phyloP scores from a whole-genome alignment of 805 yeast species.

The Kazachstania taianensis region DNA sequence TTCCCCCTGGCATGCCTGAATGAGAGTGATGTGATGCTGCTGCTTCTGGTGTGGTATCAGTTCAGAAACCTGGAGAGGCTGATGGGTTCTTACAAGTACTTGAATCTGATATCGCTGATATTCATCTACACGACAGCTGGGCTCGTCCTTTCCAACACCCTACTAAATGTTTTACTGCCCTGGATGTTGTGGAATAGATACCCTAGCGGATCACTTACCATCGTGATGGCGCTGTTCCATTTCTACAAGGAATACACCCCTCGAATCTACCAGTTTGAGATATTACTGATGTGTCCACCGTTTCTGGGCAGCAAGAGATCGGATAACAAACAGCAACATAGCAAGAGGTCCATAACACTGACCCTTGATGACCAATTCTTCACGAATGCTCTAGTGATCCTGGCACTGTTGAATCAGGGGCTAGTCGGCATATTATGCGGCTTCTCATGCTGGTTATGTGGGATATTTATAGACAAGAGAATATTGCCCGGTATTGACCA shows the following conservation, averaged over 20 bases:
- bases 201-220: slow-evolving; percentile 36
- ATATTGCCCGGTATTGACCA: slow-evolving; percentile 35
- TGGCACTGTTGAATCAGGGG: slow-evolving; percentile 38
- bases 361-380: slow-evolving; percentile 29
- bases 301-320: slow-evolving; percentile 8
- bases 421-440: slow-evolving; percentile 31
- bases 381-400: slow-evolving; percentile 23
- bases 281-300: slow-evolving; percentile 27
- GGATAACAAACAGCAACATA: slow-evolving; percentile 8
- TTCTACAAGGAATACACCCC: slow-evolving; percentile 35
- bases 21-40: slow-evolving; percentile 45
- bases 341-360: slow-evolving; percentile 4
- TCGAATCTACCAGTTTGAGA: slow-evolving; percentile 31
- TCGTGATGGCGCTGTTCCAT: slow-evolving; percentile 32
- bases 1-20: slow-evolving; percentile 46
- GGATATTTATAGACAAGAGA: slow-evolving; percentile 34
- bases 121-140: slow-evolving; percentile 39
- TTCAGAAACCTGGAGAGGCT: slow-evolving; percentile 48
- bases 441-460: slow-evolving; percentile 35
- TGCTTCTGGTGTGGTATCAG: slow-evolving; percentile 39
- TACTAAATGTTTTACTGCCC: slow-evolving; percentile 25
- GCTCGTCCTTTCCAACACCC: slow-evolving; percentile 29
- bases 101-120: slow-evolving; percentile 36
- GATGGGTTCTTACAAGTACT: slow-evolving; percentile 45
- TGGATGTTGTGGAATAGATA: slow-evolving; percentile 33